Evolutionary conservation across 2,329 filamentous ascomycete genomes (phyloP).

Genomic region (Herpotrichia juniperi): DNA sequence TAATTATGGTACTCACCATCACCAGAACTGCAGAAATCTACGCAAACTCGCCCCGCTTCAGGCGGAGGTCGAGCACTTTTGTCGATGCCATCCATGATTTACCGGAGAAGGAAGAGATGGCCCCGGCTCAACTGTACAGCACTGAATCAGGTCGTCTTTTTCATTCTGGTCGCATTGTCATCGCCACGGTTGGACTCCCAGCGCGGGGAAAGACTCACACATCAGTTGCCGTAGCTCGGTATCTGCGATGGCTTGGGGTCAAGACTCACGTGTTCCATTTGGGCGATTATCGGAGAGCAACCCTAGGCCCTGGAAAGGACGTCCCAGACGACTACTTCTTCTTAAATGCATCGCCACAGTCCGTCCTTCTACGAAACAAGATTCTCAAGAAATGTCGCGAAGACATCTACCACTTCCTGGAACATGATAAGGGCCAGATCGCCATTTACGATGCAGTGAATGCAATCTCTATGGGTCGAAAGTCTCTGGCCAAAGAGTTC

Average conservation of each 20-base stretch:
- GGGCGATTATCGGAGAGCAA: conserved; percentile 93
- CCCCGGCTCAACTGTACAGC: conserved; percentile 95
- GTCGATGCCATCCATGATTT: conserved; percentile 97
- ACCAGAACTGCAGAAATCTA: conserved; percentile 86
- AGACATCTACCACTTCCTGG: conserved; percentile 94
- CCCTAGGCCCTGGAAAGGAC: conserved; percentile 79
- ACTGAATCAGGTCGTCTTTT: conserved; percentile 97
- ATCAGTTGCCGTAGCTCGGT: conserved; percentile 91
- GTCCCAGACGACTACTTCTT: conserved; percentile 98
- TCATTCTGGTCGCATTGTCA: conserved; percentile 95
- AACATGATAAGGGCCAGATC: conserved; percentile 96
- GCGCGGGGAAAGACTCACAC: conserved; percentile 98
- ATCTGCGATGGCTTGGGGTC: conserved; percentile 95
- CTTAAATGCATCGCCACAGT: conserved; percentile 88
- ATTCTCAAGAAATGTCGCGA: conserved; percentile 97
- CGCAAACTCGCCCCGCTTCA: conserved; percentile 86
- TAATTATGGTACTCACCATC: conserved; percentile 23
- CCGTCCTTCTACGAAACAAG: conserved; percentile 93
- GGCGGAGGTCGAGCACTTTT: conserved; percentile 92
- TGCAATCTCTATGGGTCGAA: conserved; percentile 79
- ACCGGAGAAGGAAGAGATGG: conserved; percentile 80
- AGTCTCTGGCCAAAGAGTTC: conserved; percentile 91
- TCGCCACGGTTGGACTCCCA: conserved; percentile 93
- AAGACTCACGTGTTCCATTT: conserved; percentile 98
- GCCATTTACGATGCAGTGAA: conserved; percentile 99